Percentiles rank a stretch among this genome's conserved stretches.
Evolutionary conservation across 116 monocot species (phyloP).

Genomic region (Dioscorea cayenensis): DNA sequence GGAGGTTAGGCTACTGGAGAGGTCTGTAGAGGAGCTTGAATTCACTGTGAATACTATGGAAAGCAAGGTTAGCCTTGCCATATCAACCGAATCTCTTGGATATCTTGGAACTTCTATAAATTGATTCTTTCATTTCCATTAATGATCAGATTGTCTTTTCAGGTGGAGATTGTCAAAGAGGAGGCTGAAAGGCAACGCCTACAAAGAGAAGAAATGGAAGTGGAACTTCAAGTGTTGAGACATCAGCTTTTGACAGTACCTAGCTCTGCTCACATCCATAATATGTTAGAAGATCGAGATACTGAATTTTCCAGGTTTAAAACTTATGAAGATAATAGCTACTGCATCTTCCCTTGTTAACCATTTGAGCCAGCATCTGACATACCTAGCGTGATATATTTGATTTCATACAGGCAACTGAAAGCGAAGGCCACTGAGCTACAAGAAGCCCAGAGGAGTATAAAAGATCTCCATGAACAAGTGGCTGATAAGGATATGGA

Average conservation of each 20-base stretch:
- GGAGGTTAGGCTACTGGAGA: constrained; percentile 83
- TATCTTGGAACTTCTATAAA: neutral
- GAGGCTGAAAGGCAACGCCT: constrained; percentile 79
- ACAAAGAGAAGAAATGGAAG: constrained; percentile 72
- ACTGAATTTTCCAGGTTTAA: constrained; percentile 28
- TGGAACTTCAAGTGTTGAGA: constrained; percentile 53
- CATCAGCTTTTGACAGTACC: constrained; percentile 44
- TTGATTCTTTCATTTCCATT: neutral
- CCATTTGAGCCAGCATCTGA: neutral
- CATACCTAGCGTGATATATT: neutral
- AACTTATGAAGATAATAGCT: too few species aligned
- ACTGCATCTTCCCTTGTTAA: neutral
- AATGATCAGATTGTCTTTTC: neutral
- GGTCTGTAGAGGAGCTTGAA: constrained; percentile 89
- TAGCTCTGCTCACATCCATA: constrained; percentile 5
- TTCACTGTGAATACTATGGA: constrained; percentile 76
- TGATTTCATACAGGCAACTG: constrained; percentile 18
- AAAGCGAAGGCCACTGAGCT: constrained; percentile 37
- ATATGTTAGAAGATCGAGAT: constrained; percentile 14
- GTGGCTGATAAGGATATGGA: constrained; percentile 62
- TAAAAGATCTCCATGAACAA: constrained; percentile 55
- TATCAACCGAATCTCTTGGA: neutral
- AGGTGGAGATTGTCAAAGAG: constrained; percentile 74
- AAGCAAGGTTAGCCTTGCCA: constrained; percentile 52
- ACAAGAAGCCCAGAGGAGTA: constrained; percentile 27